phyloP scores from a whole-genome alignment of 129 eudicot species.

The Flaveria trinervia region DNA sequence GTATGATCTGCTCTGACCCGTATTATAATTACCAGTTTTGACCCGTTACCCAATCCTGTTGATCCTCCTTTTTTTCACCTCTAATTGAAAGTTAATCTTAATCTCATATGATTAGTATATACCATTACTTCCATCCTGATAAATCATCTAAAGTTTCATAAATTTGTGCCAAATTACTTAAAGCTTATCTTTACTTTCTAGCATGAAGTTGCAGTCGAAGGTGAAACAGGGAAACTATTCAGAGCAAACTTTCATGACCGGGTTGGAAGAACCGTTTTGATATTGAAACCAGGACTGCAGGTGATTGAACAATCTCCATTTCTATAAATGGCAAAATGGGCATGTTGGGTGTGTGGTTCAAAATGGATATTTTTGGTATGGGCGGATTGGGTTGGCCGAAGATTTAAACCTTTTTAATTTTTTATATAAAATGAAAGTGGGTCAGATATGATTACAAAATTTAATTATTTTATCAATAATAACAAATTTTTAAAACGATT shows the following conservation, averaged over 20 bases:
- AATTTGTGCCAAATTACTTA: slow-evolving; percentile 4
- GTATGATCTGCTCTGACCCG: background rate
- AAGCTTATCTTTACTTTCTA: slow-evolving; percentile 21
- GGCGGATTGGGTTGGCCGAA: background rate
- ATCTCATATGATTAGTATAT: background rate
- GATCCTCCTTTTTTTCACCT: background rate
- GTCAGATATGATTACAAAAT: background rate
- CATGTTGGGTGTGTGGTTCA: background rate
- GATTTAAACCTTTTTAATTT: background rate
- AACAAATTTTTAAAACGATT: background rate
- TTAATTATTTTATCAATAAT: background rate
- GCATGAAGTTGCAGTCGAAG: slow-evolving; percentile 88
- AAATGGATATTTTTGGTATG: background rate
- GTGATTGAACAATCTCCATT: slow-evolving; percentile 30
- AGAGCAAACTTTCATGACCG: slow-evolving; percentile 78
- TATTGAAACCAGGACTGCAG: slow-evolving; percentile 94
- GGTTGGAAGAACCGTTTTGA: slow-evolving; percentile 67
- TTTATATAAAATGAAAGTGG: background rate
- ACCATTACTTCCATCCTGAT: background rate
- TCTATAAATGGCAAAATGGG: background rate
- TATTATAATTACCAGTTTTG: background rate
- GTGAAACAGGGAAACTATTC: slow-evolving; percentile 83
- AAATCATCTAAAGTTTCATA: background rate
- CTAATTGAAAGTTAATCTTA: background rate
- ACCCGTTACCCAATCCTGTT: background rate